These are phyloP conservation scores for Akanthomyces dipterigenus DNA, from an alignment of 2,329 filamentous ascomycete species.

Conservation along the genomic window DNA sequence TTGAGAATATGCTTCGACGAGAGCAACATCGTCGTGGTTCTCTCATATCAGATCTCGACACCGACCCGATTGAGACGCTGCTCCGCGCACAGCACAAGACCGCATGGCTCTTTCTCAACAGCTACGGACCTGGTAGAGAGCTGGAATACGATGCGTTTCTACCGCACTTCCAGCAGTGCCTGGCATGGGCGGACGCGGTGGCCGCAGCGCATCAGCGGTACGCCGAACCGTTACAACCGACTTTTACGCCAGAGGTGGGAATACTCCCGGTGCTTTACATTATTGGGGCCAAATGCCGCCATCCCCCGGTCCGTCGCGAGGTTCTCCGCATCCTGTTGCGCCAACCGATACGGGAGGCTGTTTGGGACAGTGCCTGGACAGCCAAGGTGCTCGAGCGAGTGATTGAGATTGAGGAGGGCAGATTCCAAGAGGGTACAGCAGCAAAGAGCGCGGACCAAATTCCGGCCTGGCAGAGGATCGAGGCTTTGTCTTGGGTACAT, in stretches of 20 bases:
- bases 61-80: not conserved
- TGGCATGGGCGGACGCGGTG: slow-evolving; percentile 19
- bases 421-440: not conserved
- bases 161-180: slow-evolving; percentile 23
- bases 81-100: not conserved
- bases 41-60: not conserved
- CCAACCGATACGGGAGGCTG: slow-evolving; percentile 24
- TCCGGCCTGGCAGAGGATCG: too few relatives aligned
- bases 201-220: slow-evolving; percentile 19
- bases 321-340: slow-evolving; percentile 21
- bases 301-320: slow-evolving; percentile 26
- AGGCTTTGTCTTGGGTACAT: too few relatives aligned
- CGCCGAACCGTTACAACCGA: slow-evolving; percentile 18
- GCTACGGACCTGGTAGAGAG: slow-evolving; percentile 20
- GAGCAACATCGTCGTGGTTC: too few relatives aligned
- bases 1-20: too few relatives aligned
- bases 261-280: slow-evolving; percentile 28
- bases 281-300: slow-evolving; percentile 29
- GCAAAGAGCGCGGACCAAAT: too few relatives aligned
- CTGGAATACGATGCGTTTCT: slow-evolving; percentile 25
- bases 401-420: slow-evolving; percentile 23
- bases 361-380: slow-evolving; percentile 27
- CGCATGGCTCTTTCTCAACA: slow-evolving; percentile 13
- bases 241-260: slow-evolving; percentile 28
- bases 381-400: slow-evolving; percentile 25